Evolutionary conservation across 2,329 filamentous ascomycete species (phyloP).

Genomic region (Alternaria solani): DNA sequence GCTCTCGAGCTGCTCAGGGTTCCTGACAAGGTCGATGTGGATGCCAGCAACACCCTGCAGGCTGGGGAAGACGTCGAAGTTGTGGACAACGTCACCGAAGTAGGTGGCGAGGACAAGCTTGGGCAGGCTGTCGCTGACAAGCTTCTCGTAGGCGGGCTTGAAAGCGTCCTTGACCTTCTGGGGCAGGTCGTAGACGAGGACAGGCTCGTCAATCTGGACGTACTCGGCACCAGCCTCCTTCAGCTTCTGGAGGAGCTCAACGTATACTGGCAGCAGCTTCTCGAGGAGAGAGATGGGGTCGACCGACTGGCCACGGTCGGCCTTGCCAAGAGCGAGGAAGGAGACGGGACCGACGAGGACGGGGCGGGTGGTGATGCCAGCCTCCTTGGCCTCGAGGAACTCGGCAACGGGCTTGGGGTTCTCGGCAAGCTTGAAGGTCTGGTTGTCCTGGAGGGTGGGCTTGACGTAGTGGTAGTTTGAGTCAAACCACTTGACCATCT

Average conservation of each 20-base stretch:
- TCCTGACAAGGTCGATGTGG: slow-evolving; percentile 95
- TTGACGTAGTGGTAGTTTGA: slow-evolving; percentile 99
- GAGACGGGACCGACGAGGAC: slow-evolving; percentile 96
- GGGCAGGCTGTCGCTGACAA: slow-evolving; percentile 81
- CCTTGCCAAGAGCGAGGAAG: slow-evolving; percentile 97
- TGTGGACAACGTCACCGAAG: slow-evolving; percentile 99
- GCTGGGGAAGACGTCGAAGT: slow-evolving; percentile 87
- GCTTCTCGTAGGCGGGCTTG: slow-evolving; percentile 96
- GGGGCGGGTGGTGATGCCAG: slow-evolving; percentile 89
- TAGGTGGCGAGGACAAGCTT: slow-evolving; percentile 93
- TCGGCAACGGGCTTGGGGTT: slow-evolving; percentile 93
- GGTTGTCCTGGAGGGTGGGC: slow-evolving; percentile 95
- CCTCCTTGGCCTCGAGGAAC: slow-evolving; percentile 98
- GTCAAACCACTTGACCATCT: slow-evolving; percentile 99
- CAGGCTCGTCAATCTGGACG: slow-evolving; percentile 98
- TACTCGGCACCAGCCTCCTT: slow-evolving; percentile 96
- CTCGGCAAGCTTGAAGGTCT: slow-evolving; percentile 87
- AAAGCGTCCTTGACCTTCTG: slow-evolving; percentile 93
- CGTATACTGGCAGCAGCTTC: slow-evolving; percentile 93
- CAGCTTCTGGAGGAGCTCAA: slow-evolving; percentile 89
- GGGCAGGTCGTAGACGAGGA: slow-evolving; percentile 93
- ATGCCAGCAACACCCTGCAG: slow-evolving; percentile 78
- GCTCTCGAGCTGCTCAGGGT: slow-evolving; percentile 94
- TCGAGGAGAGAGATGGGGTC: slow-evolving; percentile 93
- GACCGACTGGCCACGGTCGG: slow-evolving; percentile 92